Percentiles rank a stretch among this genome's conserved stretches.
Evolutionary conservation across 1,139 yeast genomes (phyloP).

Genomic region (Protomyces pachydermus): DNA sequence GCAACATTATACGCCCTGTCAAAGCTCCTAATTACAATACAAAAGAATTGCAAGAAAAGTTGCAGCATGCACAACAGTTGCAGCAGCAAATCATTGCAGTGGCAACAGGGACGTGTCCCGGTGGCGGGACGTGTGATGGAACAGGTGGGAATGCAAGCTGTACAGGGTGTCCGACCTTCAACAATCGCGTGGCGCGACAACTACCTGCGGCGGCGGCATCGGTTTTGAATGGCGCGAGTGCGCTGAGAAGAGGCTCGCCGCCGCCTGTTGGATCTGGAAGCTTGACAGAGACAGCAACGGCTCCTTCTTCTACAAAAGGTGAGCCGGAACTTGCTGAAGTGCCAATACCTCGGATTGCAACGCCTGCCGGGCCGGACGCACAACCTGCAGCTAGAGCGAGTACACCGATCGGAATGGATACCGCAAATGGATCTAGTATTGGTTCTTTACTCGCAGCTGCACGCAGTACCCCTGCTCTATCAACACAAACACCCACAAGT

Average conservation of each 20-base stretch:
- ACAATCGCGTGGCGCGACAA: conserved; percentile 25
- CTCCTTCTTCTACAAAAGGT: not conserved
- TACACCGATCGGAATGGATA: too few species aligned
- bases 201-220: not conserved
- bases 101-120: conserved; percentile 28
- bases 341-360: not conserved
- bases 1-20: conserved; percentile 35
- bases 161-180: conserved; percentile 29
- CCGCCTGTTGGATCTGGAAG: not conserved
- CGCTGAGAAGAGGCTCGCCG: not conserved
- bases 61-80: not conserved
- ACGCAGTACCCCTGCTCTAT: not conserved
- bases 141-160: conserved; percentile 30
- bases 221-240: not conserved
- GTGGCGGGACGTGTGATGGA: conserved; percentile 31
- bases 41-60: not conserved
- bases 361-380: not conserved
- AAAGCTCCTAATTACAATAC: not conserved
- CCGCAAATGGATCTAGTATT: not conserved
- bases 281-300: not conserved
- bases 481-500: not conserved
- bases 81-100: not conserved
- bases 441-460: not conserved
- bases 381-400: too few species aligned
- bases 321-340: not conserved